Evolutionary conservation across 1,139 yeast species (phyloP).

Genomic region (Eremothecium gossypii): DNA sequence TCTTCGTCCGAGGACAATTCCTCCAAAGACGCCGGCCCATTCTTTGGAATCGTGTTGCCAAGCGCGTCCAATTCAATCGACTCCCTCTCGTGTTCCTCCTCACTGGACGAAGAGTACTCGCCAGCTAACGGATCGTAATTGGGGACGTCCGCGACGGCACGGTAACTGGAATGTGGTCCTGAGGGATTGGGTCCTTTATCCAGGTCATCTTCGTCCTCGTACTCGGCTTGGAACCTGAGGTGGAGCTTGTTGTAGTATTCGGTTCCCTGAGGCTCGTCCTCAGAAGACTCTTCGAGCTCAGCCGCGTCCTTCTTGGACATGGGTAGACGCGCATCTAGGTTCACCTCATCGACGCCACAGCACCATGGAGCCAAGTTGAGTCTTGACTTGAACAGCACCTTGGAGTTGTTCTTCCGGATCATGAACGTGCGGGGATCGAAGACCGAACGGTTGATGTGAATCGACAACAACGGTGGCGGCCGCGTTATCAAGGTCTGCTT

Average conservation of each 20-base stretch:
- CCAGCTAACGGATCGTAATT: constrained; percentile 27
- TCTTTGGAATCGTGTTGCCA: constrained; percentile 23
- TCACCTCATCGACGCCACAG: constrained; percentile 60
- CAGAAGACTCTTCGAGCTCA: constrained; percentile 21
- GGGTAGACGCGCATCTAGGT: constrained; percentile 69
- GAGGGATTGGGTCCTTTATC: neutral
- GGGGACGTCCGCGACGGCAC: constrained; percentile 11
- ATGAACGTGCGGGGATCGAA: constrained; percentile 80
- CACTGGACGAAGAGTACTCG: constrained; percentile 25
- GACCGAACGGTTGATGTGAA: constrained; percentile 86
- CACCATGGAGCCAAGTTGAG: constrained; percentile 62
- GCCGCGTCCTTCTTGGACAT: constrained; percentile 51
- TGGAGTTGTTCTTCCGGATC: constrained; percentile 75
- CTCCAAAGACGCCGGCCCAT: constrained; percentile 6
- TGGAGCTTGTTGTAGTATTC: constrained; percentile 26
- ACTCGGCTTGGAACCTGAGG: constrained; percentile 26
- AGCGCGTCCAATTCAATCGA: constrained; percentile 25
- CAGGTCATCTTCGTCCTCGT: constrained; percentile 18
- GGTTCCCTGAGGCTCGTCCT: constrained; percentile 27
- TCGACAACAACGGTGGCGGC: constrained; percentile 76
- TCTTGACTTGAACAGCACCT: constrained; percentile 63
- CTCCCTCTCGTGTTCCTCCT: constrained; percentile 12
- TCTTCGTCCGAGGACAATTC: constrained; percentile 3
- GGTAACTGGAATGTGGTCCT: neutral
- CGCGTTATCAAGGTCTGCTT: constrained; percentile 72